phyloP scores from a whole-genome alignment of 2,329 filamentous ascomycete genomes.

The Ambrosiella cleistominuta region DNA sequence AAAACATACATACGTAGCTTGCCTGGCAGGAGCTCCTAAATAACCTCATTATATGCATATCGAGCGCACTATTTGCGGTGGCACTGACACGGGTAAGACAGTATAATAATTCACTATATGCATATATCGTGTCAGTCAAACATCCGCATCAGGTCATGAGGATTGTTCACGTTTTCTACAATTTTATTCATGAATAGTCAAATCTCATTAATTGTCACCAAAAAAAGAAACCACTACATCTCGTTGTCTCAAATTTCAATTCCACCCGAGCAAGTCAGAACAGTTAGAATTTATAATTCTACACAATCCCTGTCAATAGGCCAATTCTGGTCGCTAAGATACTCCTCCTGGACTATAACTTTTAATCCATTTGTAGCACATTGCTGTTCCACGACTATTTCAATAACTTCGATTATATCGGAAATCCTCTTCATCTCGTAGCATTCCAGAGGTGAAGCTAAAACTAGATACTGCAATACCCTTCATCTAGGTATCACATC shows the following conservation, averaged over 20 bases:
- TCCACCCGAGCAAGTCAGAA: background rate
- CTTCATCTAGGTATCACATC: background rate
- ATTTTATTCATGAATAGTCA: too few species aligned
- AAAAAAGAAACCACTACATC: too few species aligned
- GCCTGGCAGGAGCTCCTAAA: background rate
- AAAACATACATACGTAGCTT: slow-evolving; percentile 4
- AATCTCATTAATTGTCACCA: too few species aligned
- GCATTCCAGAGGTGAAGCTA: too few species aligned
- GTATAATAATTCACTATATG: too few species aligned
- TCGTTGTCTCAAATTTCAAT: background rate
- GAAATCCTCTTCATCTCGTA: background rate
- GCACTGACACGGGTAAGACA: background rate
- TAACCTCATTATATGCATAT: slow-evolving; percentile 1
- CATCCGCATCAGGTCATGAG: too few species aligned
- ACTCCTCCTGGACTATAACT: background rate
- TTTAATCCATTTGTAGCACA: background rate
- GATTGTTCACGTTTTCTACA: too few species aligned
- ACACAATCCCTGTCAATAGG: background rate
- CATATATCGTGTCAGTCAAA: too few species aligned
- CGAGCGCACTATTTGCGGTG: background rate
- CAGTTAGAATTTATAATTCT: background rate
- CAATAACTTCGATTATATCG: background rate
- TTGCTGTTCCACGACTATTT: background rate
- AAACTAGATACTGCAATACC: too few species aligned
- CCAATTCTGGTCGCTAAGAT: slow-evolving; percentile 3